Evolutionary conservation across 768 basidiomycete genomes (phyloP), one percentile per base, ranked within the genome.

Genomic region (Suillus bovinus): DNA sequence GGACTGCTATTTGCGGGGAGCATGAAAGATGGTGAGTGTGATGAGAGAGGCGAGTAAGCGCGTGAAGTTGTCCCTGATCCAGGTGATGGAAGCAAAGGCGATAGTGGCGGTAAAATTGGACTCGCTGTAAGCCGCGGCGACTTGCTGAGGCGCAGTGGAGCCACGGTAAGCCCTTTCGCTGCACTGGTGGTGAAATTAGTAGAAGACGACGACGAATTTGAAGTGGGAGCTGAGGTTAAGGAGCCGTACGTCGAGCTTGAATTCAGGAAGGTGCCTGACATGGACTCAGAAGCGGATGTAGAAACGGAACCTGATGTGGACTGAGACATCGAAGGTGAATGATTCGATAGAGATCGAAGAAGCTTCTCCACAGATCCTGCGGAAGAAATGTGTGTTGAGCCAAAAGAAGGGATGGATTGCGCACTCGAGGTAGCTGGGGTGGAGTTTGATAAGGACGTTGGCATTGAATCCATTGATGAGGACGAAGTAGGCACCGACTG

Each of bases 81-180:
- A 44, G 61, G 59, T 52, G 61, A 58, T 49, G 67, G 61, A 41
- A 63, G 52, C 44, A 39, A 9, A 17, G 61, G 55, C 4, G 64
- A 52, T 65, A 70, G 52, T 2, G 67, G 56, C 7, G 42, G 63
- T 61, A 36, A 61, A 34, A 53, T 65, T 47, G 52, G 68, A 60
- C 8, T 72, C 4, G 66, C 63, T 2, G 69, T 36, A 29, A 64
- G 52, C n/a, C 64, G 66, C 13, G 73, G 71, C 0, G 68, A 64
- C 64, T 76, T 74, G 58, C 61, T 61, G 22, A 74, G 38, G 13
- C 73, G 67, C 0, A 74, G 53, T 0, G 73, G 73, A 9, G 74
- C 71, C 3, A 74, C 64, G 0, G 38, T 33, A 0, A 72, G 56
- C 1, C 69, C 63, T 1, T 56, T 44, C 29, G 62, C 24, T 16